Evolutionary conservation across 352 stramenopile species (phyloP).

Genomic region (Pythium sp.): DNA sequence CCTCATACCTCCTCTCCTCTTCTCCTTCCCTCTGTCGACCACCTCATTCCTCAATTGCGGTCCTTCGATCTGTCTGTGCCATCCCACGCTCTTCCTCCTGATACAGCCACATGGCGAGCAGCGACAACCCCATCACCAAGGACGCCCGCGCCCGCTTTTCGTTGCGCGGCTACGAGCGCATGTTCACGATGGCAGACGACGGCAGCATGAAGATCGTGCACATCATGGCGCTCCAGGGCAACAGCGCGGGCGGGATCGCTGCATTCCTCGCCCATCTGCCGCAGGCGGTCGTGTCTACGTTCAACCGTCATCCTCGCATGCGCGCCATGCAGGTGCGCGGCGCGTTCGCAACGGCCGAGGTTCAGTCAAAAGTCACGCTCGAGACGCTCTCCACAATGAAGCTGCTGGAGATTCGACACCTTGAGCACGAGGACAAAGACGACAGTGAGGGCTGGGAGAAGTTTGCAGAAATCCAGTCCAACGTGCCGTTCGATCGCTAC

Average conservation of each 20-base stretch:
- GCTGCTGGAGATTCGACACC: constrained; percentile 24
- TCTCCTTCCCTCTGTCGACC: too few species aligned
- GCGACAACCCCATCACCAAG: too few species aligned
- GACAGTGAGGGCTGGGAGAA: constrained; percentile 16
- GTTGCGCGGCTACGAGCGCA: constrained; percentile 25
- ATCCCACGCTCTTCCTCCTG: too few species aligned
- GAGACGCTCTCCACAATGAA: constrained; percentile 18
- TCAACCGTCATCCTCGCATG: constrained; percentile 9
- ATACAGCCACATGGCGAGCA: too few species aligned
- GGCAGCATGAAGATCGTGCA: constrained; percentile 21
- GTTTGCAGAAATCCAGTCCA: constrained; percentile 33
- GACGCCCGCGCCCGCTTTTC: background rate
- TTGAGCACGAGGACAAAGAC: constrained; percentile 5
- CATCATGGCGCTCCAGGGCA: constrained; percentile 12
- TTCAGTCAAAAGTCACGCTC: constrained; percentile 32
- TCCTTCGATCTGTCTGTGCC: too few species aligned
- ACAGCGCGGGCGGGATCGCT: background rate
- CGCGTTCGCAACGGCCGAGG: constrained; percentile 35
- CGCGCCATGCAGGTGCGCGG: constrained; percentile 25
- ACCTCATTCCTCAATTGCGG: too few species aligned
- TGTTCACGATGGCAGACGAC: constrained; percentile 26
- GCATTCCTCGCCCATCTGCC: constrained; percentile 1
- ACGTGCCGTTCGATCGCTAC: constrained; percentile 39
- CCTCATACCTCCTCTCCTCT: too few species aligned
- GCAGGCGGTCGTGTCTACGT: background rate